A percentile compares a stretch with the other conserved stretches of the same genome.
Evolutionary conservation across 768 basidiomycete genomes (phyloP).

Genomic region (Amanita thiersii): DNA sequence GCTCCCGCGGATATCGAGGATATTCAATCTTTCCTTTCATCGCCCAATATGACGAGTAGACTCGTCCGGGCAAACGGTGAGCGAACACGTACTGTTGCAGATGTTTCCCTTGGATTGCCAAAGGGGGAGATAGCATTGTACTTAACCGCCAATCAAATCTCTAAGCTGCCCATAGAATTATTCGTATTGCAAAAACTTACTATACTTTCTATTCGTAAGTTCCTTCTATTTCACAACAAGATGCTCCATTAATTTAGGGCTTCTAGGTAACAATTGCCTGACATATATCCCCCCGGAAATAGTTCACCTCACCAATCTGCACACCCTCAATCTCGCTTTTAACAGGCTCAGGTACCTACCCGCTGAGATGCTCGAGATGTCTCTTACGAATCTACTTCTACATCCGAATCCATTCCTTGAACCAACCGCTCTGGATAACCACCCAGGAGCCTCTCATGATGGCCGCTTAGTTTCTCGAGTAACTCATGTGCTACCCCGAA

Average conservation of each 20-base stretch:
- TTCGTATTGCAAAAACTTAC: slow-evolving; percentile 51
- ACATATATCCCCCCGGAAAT: slow-evolving; percentile 58
- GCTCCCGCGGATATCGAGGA: slow-evolving; percentile 19
- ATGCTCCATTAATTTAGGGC: slow-evolving; percentile 8
- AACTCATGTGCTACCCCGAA: slow-evolving; percentile 10
- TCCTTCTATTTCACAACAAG: not conserved
- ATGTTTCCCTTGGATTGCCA: slow-evolving; percentile 27
- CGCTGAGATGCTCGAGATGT: slow-evolving; percentile 55
- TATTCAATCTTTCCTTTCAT: slow-evolving; percentile 9
- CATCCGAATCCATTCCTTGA: slow-evolving; percentile 55
- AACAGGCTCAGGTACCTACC: slow-evolving; percentile 57
- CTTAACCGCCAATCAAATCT: slow-evolving; percentile 47
- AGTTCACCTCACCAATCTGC: slow-evolving; percentile 39
- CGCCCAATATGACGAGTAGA: slow-evolving; percentile 14
- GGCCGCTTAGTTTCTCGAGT: slow-evolving; percentile 20
- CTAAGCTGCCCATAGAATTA: slow-evolving; percentile 45
- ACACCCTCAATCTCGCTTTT: slow-evolving; percentile 51
- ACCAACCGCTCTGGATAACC: slow-evolving; percentile 11
- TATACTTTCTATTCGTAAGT: slow-evolving; percentile 58
- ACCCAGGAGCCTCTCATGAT: slow-evolving; percentile 1
- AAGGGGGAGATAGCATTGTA: slow-evolving; percentile 48
- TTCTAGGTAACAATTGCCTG: slow-evolving; percentile 52
- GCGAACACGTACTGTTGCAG: slow-evolving; percentile 23
- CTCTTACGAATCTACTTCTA: slow-evolving; percentile 36
- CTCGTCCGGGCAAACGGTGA: slow-evolving; percentile 19